Percentiles rank a stretch among this genome's conserved stretches.
These are phyloP conservation scores for Phytopythium sindhum DNA, from an alignment of 352 stramenopile species.

Conservation along the genomic window DNA sequence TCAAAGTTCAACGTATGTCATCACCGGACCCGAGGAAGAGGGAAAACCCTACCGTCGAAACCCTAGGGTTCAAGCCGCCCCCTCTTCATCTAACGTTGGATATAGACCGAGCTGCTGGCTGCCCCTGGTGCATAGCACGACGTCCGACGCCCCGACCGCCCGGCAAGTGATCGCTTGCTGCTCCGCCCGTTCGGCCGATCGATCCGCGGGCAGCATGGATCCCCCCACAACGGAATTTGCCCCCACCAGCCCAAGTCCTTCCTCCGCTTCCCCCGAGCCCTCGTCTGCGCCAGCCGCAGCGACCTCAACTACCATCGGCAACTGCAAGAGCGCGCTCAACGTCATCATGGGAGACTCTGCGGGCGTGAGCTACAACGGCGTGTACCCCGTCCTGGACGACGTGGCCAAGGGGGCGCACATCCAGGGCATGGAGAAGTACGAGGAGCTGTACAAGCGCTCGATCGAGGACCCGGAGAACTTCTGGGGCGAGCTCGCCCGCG, in stretches of 20 bases:
- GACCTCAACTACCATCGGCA: conserved; percentile 6
- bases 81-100: not conserved
- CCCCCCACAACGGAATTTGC: conserved; percentile 9
- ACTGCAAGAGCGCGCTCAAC: conserved; percentile 22
- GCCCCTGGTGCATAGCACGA: conserved; percentile 15
- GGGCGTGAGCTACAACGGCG: conserved; percentile 26
- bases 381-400: conserved; percentile 24
- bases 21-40: conserved; percentile 7
- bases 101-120: not conserved
- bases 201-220: not conserved
- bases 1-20: conserved; percentile 4
- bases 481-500: conserved; percentile 88
- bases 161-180: too few relatives aligned
- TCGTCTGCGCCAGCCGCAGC: not conserved
- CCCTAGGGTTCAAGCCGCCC: not conserved
- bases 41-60: not conserved
- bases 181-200: not conserved
- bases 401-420: conserved; percentile 48
- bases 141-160: too few relatives aligned
- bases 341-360: conserved; percentile 24
- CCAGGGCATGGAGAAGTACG: conserved; percentile 51
- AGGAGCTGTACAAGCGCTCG: conserved; percentile 73
- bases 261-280: not conserved
- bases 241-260: not conserved
- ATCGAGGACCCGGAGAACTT: conserved; percentile 63